Percentiles rank a stretch among this genome's conserved stretches.
phyloP scores from a whole-genome alignment of 176 grass and related monocot species.

The Carex kokanica region DNA sequence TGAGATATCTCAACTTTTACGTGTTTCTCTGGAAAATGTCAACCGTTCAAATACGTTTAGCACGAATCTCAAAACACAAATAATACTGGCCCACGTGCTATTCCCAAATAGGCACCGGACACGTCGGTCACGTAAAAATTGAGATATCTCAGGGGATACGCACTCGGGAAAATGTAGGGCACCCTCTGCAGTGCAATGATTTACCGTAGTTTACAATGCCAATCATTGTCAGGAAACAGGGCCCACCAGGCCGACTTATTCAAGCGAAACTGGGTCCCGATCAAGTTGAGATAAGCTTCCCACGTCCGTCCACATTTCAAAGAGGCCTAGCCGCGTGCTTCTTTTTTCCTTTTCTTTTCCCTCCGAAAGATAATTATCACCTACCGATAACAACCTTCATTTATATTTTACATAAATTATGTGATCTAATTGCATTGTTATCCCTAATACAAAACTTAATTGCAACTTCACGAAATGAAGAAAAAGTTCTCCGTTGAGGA shows the following conservation, averaged over 20 bases:
- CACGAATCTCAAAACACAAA: no score
- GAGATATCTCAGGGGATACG: no score
- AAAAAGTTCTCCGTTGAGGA: neutral
- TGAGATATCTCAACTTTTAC: no score
- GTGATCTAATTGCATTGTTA: neutral
- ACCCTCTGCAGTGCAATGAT: neutral
- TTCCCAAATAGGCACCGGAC: no score
- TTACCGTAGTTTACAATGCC: neutral
- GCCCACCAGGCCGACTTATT: slow-evolving; percentile 2
- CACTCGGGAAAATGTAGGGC: neutral
- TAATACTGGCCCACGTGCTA: no score
- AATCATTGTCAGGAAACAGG: neutral
- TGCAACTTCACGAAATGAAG: neutral
- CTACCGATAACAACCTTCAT: slow-evolving; percentile 1
- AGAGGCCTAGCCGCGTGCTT: neutral
- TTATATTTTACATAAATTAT: neutral
- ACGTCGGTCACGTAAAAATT: no score
- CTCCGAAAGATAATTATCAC: slow-evolving; percentile 15
- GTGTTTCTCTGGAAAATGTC: no score
- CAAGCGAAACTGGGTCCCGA: neutral
- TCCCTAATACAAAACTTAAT: neutral
- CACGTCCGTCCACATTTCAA: neutral
- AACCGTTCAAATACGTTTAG: no score
- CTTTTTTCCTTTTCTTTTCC: neutral
- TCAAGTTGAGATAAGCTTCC: neutral